Conservation (phyloP, 2,329 filamentous ascomycete species). For the Coniochaeta hoffmannii region DNA sequence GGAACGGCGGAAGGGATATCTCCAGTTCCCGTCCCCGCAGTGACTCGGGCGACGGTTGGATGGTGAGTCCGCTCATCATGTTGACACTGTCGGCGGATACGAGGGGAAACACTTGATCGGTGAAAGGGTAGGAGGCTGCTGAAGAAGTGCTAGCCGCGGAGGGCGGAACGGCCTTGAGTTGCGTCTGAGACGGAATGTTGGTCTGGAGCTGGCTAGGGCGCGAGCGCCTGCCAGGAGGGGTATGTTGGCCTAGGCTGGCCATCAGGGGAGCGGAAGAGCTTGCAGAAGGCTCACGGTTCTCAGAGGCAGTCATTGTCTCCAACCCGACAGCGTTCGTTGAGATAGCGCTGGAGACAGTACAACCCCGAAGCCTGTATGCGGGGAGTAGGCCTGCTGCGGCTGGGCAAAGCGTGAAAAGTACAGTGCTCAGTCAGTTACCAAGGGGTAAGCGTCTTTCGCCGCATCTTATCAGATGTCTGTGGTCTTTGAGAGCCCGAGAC, state of each 20-base stretch:
- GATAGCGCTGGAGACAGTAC: background rate
- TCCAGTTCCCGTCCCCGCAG: conserved; percentile 46
- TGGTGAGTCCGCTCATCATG: conserved; percentile 52
- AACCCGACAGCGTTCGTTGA: background rate
- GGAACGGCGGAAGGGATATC: conserved; percentile 47
- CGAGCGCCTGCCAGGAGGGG: background rate
- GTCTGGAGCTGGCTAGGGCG: conserved; percentile 43
- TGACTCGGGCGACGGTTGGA: conserved; percentile 61
- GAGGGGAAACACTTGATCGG: conserved; percentile 47
- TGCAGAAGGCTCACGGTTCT: conserved; percentile 18
- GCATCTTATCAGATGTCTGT: conserved; percentile 18
- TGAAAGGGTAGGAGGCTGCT: conserved; percentile 46
- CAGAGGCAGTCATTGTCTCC: background rate
- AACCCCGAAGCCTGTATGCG: background rate
- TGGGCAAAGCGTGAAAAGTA: background rate
- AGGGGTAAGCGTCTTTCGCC: conserved; percentile 14
- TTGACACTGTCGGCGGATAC: conserved; percentile 47
- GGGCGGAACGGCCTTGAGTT: conserved; percentile 33
- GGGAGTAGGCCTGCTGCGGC: background rate
- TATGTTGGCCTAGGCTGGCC: background rate
- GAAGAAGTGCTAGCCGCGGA: conserved; percentile 52
- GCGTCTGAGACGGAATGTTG: conserved; percentile 28
- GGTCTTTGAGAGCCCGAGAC: conserved; percentile 6
- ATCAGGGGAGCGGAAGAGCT: conserved; percentile 19
- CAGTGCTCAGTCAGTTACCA: conserved; percentile 7